phyloP scores from a whole-genome alignment of 2,329 filamentous ascomycete genomes.

The Fusarium duplospermum region DNA sequence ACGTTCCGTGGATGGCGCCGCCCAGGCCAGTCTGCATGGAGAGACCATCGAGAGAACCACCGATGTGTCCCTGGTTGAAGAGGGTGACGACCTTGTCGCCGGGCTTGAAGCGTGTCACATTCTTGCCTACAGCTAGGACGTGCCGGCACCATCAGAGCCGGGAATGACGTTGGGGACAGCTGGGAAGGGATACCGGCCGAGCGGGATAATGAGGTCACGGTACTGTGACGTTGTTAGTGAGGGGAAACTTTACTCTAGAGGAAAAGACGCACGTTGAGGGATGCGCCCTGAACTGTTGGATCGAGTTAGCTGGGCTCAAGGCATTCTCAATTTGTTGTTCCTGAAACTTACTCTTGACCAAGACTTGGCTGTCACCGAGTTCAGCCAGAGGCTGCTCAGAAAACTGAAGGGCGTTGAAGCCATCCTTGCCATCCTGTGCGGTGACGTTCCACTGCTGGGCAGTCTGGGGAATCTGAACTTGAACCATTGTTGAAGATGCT shows the following conservation, averaged over 20 bases:
- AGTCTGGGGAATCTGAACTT: conserved; percentile 51
- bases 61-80: conserved; percentile 68
- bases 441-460: conserved; percentile 69
- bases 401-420: conserved; percentile 70
- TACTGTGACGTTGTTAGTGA: conserved; percentile 48
- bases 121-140: conserved; percentile 62
- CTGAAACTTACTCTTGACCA: conserved; percentile 66
- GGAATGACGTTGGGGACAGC: conserved; percentile 58
- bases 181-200: conserved; percentile 61
- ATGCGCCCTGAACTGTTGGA: conserved; percentile 58
- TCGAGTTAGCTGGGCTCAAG: conserved; percentile 9
- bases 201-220: conserved; percentile 64
- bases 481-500: conserved; percentile 36
- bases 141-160: conserved; percentile 65
- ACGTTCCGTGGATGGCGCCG: conserved; percentile 73
- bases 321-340: background rate
- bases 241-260: background rate
- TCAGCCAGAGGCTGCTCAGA: conserved; percentile 67
- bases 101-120: conserved; percentile 60
- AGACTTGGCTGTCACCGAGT: conserved; percentile 76
- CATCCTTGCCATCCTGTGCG: conserved; percentile 51
- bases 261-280: conserved; percentile 57
- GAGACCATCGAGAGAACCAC: conserved; percentile 52
- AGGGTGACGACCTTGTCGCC: conserved; percentile 70
- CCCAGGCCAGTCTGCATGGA: conserved; percentile 70